These are phyloP conservation scores for Plasmodium sp. DNA, from an alignment of 169 alveolate genomes.

Conservation along the genomic window DNA sequence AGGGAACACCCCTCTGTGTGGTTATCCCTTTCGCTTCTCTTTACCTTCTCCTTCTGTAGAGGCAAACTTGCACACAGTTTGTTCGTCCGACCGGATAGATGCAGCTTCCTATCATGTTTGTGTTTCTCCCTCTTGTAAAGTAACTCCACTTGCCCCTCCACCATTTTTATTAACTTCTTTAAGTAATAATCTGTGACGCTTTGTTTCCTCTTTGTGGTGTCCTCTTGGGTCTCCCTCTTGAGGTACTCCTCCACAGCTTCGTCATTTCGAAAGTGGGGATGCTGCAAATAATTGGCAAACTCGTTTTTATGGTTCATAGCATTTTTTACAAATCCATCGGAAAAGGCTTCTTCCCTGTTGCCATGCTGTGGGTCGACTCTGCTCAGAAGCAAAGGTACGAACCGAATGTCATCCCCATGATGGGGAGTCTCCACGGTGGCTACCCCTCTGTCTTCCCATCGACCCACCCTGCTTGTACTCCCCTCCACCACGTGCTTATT, in stretches of 20 bases:
- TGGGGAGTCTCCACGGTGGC: not conserved
- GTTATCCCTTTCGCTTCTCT: not conserved
- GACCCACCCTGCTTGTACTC: not conserved
- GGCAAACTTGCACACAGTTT: not conserved
- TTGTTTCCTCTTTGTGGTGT: not conserved
- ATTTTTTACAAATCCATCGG: not conserved
- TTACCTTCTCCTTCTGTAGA: not conserved
- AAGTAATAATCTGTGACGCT: slow-evolving; percentile 11
- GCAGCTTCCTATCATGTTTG: not conserved
- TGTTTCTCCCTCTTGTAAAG: slow-evolving; percentile 25
- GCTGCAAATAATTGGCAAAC: not conserved
- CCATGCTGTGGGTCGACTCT: not conserved
- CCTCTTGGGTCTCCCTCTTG: slow-evolving; percentile 1
- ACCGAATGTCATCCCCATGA: not conserved
- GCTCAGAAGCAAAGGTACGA: not conserved
- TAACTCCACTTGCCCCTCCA: slow-evolving; percentile 1
- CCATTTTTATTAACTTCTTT: slow-evolving; percentile 3
- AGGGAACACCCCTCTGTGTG: not conserved
- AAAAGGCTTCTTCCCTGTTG: not conserved
- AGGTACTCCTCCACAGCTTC: not conserved
- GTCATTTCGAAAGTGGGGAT: not conserved
- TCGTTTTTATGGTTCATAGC: not conserved
- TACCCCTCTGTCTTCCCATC: not conserved
- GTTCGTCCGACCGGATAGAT: not conserved
- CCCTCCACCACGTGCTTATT: not conserved